phyloP scores from a whole-genome alignment of 306 rosid species.

The Cicer chorassanicum region DNA sequence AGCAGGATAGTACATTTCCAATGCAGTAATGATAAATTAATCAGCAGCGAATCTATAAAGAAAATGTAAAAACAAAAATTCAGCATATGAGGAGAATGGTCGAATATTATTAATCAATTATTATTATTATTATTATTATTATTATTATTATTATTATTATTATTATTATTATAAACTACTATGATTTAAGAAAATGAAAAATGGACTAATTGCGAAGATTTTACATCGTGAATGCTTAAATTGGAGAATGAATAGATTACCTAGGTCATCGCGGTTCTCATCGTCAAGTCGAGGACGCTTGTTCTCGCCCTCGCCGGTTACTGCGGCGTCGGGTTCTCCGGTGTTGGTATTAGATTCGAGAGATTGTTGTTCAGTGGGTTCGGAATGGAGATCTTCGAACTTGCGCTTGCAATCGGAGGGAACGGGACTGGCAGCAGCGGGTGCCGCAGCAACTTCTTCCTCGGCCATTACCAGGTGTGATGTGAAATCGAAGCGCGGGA shows the following conservation, averaged over 20 bases:
- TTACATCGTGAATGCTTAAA: not conserved
- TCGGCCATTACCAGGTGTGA: conserved; percentile 74
- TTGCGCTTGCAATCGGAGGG: conserved; percentile 83
- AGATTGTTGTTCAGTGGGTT: conserved; percentile 45
- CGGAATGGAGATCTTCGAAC: conserved; percentile 75
- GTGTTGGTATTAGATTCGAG: conserved; percentile 47
- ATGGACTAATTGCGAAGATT: not conserved
- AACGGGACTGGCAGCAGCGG: conserved; percentile 54
- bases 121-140: too few species aligned
- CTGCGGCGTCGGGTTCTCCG: conserved; percentile 32
- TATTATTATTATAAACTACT: not conserved
- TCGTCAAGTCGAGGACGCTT: conserved; percentile 83
- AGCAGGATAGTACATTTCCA: not conserved
- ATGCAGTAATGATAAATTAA: not conserved
- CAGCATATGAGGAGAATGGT: not conserved
- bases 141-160: too few species aligned
- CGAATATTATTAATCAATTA: too few species aligned
- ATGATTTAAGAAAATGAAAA: not conserved
- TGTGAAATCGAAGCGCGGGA: conserved; percentile 27
- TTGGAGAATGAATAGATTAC: conserved; percentile 45
- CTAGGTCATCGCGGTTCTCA: conserved; percentile 50
- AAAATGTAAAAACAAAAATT: not conserved
- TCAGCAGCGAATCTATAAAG: not conserved
- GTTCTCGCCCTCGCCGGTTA: conserved; percentile 56
- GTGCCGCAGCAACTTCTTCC: conserved; percentile 59